Base-by-base conservation (phyloP, 306 rosid genomes). In the Casuarina cunninghamiana region DNA sequence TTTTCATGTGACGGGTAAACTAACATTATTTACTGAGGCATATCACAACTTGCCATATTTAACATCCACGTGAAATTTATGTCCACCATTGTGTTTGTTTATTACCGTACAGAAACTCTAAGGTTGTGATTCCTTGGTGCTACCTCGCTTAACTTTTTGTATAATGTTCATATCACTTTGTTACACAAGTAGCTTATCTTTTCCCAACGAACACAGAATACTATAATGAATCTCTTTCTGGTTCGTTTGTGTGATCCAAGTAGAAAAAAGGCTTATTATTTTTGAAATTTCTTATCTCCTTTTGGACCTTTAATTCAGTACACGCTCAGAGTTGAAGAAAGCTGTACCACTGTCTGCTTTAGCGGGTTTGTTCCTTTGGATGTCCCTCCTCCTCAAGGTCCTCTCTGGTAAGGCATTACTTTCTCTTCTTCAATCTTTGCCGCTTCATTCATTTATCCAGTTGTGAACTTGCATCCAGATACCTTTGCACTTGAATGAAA, bases 311-410 rank as follows among this genome's bases (percentile, higher is more conserved):
- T 39, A 57, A 43, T 42, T 72, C 90, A 92, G 97, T 92, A 90
- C 79, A 70, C 87, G 68, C 85, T 90, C 57, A 84, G 75, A 83
- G 80, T 88, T 79, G 89, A 83, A 79, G 89, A 81, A 79, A 85
- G 71, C 13, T 66, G 75, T 68, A 78, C 90, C 17, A 71, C 83
- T 63, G 71, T 92, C 77, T 92, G 97, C 87, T 75, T 85, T 60
- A 81, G 87, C 3, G 89, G 94, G 77, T 90, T 92, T 88, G 84
- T 80, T 84, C 84, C 87, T 65, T 45, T 92, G 62, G 94, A 92
- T 81, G 93, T 88, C 78, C 93, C 91, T 84, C 74, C 89, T 6
- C 94, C 94, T 46, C 90, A 87, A 75, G 94, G 97, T 71, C 97
- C 97, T 71, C 82, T 92, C 32, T 92, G 94, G 97, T 92, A 88